A percentile compares a stretch with the other conserved stretches of the same genome.
Evolutionary conservation across 2,329 filamentous ascomycete species (phyloP).

Genomic region (Venturia asperata): DNA sequence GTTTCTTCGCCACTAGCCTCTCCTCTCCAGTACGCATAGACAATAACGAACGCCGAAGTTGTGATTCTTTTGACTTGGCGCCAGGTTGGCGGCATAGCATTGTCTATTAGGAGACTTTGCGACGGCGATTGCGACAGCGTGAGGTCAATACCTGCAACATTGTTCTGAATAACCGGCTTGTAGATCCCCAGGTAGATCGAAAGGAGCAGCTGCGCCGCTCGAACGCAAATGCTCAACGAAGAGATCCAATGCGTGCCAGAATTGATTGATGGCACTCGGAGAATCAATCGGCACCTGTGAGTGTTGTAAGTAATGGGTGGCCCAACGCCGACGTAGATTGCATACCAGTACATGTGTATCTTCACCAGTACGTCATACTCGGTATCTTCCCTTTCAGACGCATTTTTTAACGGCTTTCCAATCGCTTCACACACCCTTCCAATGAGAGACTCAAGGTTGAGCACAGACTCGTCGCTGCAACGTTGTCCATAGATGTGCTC

Average conservation of each 20-base stretch:
- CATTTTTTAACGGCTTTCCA: neutral
- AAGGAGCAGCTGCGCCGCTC: neutral
- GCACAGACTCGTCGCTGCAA: neutral
- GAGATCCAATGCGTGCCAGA: neutral
- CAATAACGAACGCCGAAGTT: neutral
- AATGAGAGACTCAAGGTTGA: neutral
- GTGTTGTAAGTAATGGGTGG: neutral
- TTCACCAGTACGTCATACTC: neutral
- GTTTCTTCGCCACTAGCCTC: conserved; percentile 5
- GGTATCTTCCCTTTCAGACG: neutral
- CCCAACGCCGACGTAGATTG: neutral
- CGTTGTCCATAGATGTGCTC: neutral
- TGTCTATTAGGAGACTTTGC: neutral
- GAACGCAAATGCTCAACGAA: neutral
- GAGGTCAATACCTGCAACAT: neutral
- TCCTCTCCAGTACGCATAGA: neutral
- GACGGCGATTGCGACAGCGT: neutral
- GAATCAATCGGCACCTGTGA: neutral
- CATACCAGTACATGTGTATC: conserved; percentile 1
- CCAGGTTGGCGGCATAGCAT: neutral
- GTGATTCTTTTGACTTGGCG: conserved; percentile 5
- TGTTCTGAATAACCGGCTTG: neutral
- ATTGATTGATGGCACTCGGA: neutral
- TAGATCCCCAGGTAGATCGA: neutral
- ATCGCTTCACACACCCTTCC: conserved; percentile 1